Percentiles rank a stretch among this genome's conserved stretches.
Evolutionary conservation across 108 stramenopile genomes (phyloP).

Genomic region (Schizochytrium sp.): DNA sequence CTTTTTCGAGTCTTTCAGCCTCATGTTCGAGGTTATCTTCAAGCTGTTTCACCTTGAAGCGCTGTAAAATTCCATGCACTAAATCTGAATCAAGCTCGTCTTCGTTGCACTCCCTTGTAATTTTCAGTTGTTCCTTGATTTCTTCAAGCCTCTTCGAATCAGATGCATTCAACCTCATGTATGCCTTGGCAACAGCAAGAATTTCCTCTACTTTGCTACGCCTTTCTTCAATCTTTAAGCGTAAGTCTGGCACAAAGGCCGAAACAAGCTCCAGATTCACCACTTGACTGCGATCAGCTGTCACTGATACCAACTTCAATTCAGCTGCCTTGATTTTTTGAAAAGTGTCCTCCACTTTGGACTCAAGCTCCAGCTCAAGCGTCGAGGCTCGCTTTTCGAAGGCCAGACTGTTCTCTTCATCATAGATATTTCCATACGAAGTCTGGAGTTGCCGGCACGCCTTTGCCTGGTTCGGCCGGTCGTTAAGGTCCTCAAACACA

Average conservation of each 20-base stretch:
- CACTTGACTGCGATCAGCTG: slow-evolving; percentile 32
- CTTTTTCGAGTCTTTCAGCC: neutral
- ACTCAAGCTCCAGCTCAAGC: slow-evolving; percentile 20
- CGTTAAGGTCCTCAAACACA: slow-evolving; percentile 33
- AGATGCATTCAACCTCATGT: neutral
- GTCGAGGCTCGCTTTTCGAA: neutral
- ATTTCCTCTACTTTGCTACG: neutral
- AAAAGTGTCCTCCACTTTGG: slow-evolving; percentile 18
- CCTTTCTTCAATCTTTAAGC: slow-evolving; percentile 34
- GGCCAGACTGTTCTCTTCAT: slow-evolving; percentile 7
- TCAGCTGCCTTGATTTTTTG: neutral
- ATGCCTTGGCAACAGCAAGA: neutral
- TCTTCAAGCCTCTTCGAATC: slow-evolving; percentile 29
- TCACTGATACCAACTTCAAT: slow-evolving; percentile 29
- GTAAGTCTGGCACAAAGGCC: slow-evolving; percentile 14
- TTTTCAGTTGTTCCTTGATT: neutral
- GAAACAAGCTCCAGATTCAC: slow-evolving; percentile 11
- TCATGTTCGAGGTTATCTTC: neutral
- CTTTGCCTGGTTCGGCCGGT: neutral
- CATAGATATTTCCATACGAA: slow-evolving; percentile 12
- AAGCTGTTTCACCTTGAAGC: slow-evolving; percentile 59
- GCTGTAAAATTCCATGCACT: slow-evolving; percentile 48
- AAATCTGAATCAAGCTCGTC: slow-evolving; percentile 49
- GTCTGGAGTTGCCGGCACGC: slow-evolving; percentile 27
- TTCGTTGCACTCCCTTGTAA: slow-evolving; percentile 1